Percentiles rank a stretch among this genome's conserved stretches.
These are phyloP conservation scores for Colletotrichum zoysiae DNA, from an alignment of 2,329 filamentous ascomycete species.

Conservation along the genomic window DNA sequence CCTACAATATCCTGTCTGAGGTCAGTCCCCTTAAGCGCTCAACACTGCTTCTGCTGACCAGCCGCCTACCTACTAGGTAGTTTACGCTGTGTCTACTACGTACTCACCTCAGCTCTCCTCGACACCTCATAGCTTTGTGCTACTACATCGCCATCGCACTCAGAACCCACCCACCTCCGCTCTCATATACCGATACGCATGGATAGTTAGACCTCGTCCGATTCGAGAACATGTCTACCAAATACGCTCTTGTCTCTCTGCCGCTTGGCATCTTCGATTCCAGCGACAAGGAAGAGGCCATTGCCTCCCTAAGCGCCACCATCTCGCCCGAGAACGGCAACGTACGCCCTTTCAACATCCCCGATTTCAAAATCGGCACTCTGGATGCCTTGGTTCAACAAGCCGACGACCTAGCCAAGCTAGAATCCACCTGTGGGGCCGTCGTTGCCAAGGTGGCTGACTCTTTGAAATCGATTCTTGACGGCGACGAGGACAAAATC, in stretches of 20 bases:
- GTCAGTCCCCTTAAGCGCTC: background rate
- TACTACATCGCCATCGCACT: conserved; percentile 8
- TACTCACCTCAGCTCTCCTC: conserved; percentile 9
- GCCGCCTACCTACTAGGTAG: background rate
- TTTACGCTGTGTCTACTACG: background rate
- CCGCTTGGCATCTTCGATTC: conserved; percentile 89
- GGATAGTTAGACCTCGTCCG: conserved; percentile 15
- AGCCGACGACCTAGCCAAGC: conserved; percentile 93
- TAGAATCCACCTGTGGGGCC: conserved; percentile 81
- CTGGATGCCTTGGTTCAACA: conserved; percentile 95
- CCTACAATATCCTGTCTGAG: background rate
- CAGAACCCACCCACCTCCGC: background rate
- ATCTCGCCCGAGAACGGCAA: conserved; percentile 81
- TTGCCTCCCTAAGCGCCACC: conserved; percentile 79
- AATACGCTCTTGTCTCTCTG: conserved; percentile 90
- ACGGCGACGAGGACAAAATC: conserved; percentile 85
- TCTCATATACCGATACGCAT: conserved; percentile 17
- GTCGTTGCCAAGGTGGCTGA: conserved; percentile 92
- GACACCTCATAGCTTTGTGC: background rate
- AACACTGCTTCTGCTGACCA: background rate
- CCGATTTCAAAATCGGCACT: conserved; percentile 97
- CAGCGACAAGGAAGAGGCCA: conserved; percentile 82
- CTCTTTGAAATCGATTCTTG: conserved; percentile 84
- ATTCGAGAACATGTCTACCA: conserved; percentile 60
- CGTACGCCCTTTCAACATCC: conserved; percentile 83